These are phyloP conservation scores for Ambispora gerdemannii DNA, from an alignment of 192 early-diverging fungal genomes.

Conservation along the genomic window DNA sequence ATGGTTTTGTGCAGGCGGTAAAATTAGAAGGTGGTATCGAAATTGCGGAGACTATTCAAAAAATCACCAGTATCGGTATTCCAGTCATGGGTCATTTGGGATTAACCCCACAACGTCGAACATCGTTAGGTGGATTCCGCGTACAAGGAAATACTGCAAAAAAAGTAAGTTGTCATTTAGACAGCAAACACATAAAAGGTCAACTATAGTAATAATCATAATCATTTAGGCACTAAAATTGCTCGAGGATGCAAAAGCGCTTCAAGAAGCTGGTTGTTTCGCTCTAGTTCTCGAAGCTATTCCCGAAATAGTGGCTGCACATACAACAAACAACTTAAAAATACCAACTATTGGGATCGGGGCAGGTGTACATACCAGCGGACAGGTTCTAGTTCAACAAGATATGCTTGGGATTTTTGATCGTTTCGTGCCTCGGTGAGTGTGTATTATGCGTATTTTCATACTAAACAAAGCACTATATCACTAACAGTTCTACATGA, in stretches of 20 bases:
- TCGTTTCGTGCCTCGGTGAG: constrained; percentile 81
- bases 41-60: constrained; percentile 70
- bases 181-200: too few species aligned
- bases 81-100: constrained; percentile 96
- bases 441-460: constrained; percentile 21
- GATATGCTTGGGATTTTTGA: constrained; percentile 94
- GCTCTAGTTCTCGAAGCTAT: constrained; percentile 89
- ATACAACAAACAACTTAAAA: constrained; percentile 70
- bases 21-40: constrained; percentile 95
- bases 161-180: constrained; percentile 38
- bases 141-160: constrained; percentile 87
- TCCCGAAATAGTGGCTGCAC: constrained; percentile 82
- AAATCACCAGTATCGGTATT: constrained; percentile 83
- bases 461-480: neutral
- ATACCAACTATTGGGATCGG: constrained; percentile 99
- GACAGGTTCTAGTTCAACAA: constrained; percentile 90
- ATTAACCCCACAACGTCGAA: constrained; percentile 89
- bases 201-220: too few species aligned
- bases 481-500: neutral
- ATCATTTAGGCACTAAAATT: constrained; percentile 70
- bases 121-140: constrained; percentile 83
- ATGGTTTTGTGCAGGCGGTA: constrained; percentile 57
- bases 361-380: constrained; percentile 80
- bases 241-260: constrained; percentile 81
- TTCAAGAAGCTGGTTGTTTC: constrained; percentile 91